Evolutionary conservation across 2,329 filamentous ascomycete species (phyloP).

Genomic region (Botrytis paeoniae): DNA sequence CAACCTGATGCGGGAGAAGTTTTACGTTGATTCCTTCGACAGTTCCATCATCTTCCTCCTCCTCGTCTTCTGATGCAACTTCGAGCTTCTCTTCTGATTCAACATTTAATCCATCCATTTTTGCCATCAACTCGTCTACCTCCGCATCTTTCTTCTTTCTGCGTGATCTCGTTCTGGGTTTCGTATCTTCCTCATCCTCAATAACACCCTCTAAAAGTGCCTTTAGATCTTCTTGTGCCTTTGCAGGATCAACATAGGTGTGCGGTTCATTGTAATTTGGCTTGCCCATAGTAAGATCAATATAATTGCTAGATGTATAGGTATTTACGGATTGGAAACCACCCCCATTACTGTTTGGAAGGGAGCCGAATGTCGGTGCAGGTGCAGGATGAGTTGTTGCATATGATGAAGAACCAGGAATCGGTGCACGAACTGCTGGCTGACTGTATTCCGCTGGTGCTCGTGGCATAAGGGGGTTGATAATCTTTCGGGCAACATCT

Average conservation of each 20-base stretch:
- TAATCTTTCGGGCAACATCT: constrained; percentile 30
- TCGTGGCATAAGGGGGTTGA: constrained; percentile 33
- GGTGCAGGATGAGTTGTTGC: constrained; percentile 35
- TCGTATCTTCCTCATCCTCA: constrained; percentile 58
- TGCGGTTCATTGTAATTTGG: constrained; percentile 32
- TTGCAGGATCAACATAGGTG: constrained; percentile 54
- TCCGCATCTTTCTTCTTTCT: constrained; percentile 41
- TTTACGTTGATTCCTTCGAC: constrained; percentile 83
- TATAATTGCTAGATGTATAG: constrained; percentile 29
- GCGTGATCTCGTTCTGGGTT: constrained; percentile 39
- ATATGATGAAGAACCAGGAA: constrained; percentile 27
- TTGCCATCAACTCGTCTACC: constrained; percentile 34
- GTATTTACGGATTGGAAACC: constrained; percentile 34
- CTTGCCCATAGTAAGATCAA: constrained; percentile 35
- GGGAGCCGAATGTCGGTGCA: constrained; percentile 34
- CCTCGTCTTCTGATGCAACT: constrained; percentile 42
- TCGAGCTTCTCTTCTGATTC: constrained; percentile 40
- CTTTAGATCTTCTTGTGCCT: constrained; percentile 75
- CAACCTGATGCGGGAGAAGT: constrained; percentile 88
- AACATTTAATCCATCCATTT: constrained; percentile 44
- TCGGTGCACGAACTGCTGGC: constrained; percentile 30
- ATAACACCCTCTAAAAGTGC: constrained; percentile 78
- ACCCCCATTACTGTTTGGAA: constrained; percentile 33
- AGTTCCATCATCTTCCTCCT: constrained; percentile 57
- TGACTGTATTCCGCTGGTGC: constrained; percentile 30